Evolutionary conservation across 2,329 filamentous ascomycete species (phyloP).

Genomic region (Fusarium solani-melongenae): DNA sequence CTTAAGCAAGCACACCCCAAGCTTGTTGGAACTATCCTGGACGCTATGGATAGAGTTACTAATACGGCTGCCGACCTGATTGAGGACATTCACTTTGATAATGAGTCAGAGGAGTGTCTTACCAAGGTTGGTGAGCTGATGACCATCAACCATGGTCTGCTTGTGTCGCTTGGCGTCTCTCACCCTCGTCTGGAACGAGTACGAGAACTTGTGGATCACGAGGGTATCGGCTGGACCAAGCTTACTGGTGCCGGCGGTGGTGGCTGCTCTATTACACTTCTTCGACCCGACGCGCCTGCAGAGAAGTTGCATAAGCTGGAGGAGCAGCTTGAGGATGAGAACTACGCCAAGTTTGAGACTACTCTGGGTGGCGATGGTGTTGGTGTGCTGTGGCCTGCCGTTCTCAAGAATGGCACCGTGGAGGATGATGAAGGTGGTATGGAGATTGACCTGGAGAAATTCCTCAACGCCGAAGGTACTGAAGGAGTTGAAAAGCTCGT

Average conservation of each 20-base stretch:
- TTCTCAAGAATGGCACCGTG: constrained; percentile 85
- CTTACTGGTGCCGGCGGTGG: constrained; percentile 95
- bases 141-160: constrained; percentile 90
- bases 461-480: constrained; percentile 84
- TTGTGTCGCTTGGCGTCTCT: constrained; percentile 92
- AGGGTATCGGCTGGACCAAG: constrained; percentile 96
- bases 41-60: constrained; percentile 83
- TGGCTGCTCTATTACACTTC: constrained; percentile 91
- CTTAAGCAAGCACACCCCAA: constrained; percentile 78
- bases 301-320: constrained; percentile 73
- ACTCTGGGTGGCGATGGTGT: constrained; percentile 94
- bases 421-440: constrained; percentile 84
- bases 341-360: constrained; percentile 87
- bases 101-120: constrained; percentile 71
- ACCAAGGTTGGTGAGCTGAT: constrained; percentile 86
- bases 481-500: constrained; percentile 90
- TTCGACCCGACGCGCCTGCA: constrained; percentile 73
- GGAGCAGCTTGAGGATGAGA: constrained; percentile 72
- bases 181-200: constrained; percentile 93
- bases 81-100: constrained; percentile 73
- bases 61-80: constrained; percentile 66
- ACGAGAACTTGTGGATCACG: constrained; percentile 88
- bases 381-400: constrained; percentile 92
- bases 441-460: constrained; percentile 88
- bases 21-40: constrained; percentile 83